A percentile compares a stretch with the other conserved stretches of the same genome.
Conservation (phyloP, 352 stramenopile species). For the Phytophthora megakarya region DNA sequence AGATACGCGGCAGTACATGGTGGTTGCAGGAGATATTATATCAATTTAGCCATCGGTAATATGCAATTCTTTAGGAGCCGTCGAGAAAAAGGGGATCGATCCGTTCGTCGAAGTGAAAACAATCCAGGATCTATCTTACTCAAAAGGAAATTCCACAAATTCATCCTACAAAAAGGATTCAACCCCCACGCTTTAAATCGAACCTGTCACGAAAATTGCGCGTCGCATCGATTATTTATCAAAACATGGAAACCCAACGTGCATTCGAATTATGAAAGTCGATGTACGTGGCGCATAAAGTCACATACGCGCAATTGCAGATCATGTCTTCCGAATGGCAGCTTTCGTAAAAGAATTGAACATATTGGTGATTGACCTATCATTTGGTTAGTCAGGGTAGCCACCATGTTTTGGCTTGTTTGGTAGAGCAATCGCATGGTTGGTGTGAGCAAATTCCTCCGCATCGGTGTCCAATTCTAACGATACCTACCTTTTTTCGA, state of each 20-base stretch:
- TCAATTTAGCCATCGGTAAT: background rate
- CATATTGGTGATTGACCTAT: conserved; percentile 14
- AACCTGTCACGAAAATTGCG: conserved; percentile 1
- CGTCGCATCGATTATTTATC: conserved; percentile 10
- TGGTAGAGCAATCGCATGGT: conserved; percentile 18
- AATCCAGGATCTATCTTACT: conserved; percentile 27
- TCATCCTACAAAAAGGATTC: background rate
- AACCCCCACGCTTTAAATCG: background rate
- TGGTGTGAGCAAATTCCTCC: conserved; percentile 12
- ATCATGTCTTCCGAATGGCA: conserved; percentile 18
- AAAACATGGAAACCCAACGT: background rate
- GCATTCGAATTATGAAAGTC: conserved; percentile 15
- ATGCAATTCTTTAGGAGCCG: conserved; percentile 17
- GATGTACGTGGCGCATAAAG: conserved; percentile 20
- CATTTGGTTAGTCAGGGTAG: conserved; percentile 22
- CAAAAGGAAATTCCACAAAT: conserved; percentile 5
- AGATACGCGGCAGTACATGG: conserved; percentile 21
- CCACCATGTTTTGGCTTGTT: conserved; percentile 25
- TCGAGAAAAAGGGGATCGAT: conserved; percentile 22
- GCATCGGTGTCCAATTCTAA: too few relatives aligned
- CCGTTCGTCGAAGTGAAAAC: conserved; percentile 4
- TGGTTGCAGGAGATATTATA: conserved; percentile 8
- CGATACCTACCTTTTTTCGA: conserved; percentile 28
- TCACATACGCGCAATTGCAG: conserved; percentile 1
- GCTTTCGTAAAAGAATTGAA: conserved; percentile 5